Percentiles rank a stretch among this genome's conserved stretches.
These are phyloP conservation scores for Rhodamnia rubescens DNA, from an alignment of 345 rosid species.

Conservation along the genomic window DNA sequence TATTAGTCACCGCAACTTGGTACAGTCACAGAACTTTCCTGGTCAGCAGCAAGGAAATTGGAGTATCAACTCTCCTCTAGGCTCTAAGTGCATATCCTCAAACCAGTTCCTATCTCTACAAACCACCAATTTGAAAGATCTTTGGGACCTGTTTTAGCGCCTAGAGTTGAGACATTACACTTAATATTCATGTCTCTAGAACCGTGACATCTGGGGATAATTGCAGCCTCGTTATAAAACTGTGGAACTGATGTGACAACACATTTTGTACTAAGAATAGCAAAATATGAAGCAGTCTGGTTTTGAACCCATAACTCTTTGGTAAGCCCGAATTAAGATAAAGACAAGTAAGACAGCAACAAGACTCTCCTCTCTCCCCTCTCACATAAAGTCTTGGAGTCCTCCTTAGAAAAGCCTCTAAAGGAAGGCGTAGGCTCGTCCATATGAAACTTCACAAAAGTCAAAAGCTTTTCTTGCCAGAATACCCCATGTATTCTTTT, in stretches of 20 bases:
- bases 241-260: not conserved
- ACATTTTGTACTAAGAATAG: not conserved
- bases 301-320: not conserved
- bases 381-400: not conserved
- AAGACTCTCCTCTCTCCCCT: not conserved
- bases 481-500: not conserved
- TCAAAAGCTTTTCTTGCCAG: not conserved
- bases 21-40: not conserved
- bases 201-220: not conserved
- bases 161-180: not conserved
- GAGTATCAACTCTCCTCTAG: not conserved
- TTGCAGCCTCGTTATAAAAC: not conserved
- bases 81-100: not conserved
- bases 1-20: not conserved
- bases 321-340: not conserved
- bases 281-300: not conserved
- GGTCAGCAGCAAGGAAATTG: not conserved
- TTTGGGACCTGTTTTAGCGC: not conserved
- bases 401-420: not conserved
- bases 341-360: not conserved
- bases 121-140: not conserved
- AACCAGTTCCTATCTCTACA: not conserved
- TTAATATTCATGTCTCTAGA: not conserved
- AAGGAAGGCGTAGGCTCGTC: not conserved
- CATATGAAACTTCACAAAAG: not conserved